A percentile compares a stretch with the other conserved stretches of the same genome.
Conservation (phyloP, 805 yeast genomes). For the Brettanomyces anomalus region DNA sequence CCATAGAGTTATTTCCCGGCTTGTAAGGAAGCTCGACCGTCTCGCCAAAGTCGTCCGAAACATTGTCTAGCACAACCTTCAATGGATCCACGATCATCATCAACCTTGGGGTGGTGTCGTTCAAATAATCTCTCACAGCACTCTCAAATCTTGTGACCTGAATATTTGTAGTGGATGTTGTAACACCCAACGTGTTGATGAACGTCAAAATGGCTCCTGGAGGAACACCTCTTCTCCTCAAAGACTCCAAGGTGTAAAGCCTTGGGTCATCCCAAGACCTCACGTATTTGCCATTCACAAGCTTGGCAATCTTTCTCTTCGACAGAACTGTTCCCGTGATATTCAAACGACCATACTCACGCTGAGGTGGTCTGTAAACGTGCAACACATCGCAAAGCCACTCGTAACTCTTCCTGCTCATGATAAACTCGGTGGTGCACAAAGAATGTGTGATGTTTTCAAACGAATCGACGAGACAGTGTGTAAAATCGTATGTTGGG, state of each 20-base stretch:
- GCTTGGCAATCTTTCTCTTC: constrained; percentile 90
- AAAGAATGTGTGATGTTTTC: constrained; percentile 94
- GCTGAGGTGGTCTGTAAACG: constrained; percentile 96
- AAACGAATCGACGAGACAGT: constrained; percentile 95
- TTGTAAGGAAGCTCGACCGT: constrained; percentile 75
- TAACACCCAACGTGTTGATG: constrained; percentile 92
- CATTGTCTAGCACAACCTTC: constrained; percentile 72
- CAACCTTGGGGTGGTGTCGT: constrained; percentile 85
- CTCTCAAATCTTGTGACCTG: constrained; percentile 86
- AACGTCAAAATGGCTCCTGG: constrained; percentile 95
- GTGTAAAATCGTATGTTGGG: constrained; percentile 98
- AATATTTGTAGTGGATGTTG: constrained; percentile 86
- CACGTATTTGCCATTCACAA: constrained; percentile 73
- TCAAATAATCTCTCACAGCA: constrained; percentile 80
- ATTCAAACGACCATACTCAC: constrained; percentile 96
- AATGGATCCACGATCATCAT: constrained; percentile 90
- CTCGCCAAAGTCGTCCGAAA: constrained; percentile 67
- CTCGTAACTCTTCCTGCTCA: constrained; percentile 92
- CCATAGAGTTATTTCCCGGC: constrained; percentile 73
- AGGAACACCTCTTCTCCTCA: constrained; percentile 96
- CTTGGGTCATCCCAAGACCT: constrained; percentile 99
- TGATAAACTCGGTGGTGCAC: constrained; percentile 91
- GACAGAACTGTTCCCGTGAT: constrained; percentile 91
- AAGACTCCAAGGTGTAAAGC: constrained; percentile 86
- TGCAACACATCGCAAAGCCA: constrained; percentile 96